Conservation (phyloP, 1,284 basidiomycete genomes). For the Cryptococcus hybrid region DNA sequence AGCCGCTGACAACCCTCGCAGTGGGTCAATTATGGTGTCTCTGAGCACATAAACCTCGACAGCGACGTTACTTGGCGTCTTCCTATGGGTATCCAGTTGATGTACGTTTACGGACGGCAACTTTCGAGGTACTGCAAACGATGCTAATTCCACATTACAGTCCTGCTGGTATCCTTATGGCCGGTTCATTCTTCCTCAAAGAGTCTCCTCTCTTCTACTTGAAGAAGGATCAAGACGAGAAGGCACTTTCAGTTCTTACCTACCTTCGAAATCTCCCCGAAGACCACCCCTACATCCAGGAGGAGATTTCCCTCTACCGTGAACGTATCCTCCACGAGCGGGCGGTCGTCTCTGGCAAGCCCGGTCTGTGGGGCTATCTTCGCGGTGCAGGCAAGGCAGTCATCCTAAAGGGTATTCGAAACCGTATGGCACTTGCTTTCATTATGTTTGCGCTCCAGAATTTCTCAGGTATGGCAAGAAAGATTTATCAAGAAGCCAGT, state of each 20-base stretch:
- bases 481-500: slow-evolving; percentile 26
- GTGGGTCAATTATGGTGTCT: slow-evolving; percentile 54
- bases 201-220: slow-evolving; percentile 59
- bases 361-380: slow-evolving; percentile 16
- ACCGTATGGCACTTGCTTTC: slow-evolving; percentile 30
- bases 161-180: slow-evolving; percentile 53
- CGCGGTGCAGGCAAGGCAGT: slow-evolving; percentile 20
- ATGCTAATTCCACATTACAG: background rate
- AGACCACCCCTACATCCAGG: slow-evolving; percentile 43
- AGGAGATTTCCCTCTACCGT: slow-evolving; percentile 41
- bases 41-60: slow-evolving; percentile 43
- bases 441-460: slow-evolving; percentile 23
- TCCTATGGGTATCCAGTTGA: slow-evolving; percentile 56
- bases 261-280: slow-evolving; percentile 50
- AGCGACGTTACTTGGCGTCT: slow-evolving; percentile 50
- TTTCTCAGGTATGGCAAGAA: slow-evolving; percentile 14
- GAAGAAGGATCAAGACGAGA: slow-evolving; percentile 46
- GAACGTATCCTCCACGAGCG: slow-evolving; percentile 30
- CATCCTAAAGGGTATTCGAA: slow-evolving; percentile 26
- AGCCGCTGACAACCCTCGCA: background rate
- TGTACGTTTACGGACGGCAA: slow-evolving; percentile 18
- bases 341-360: slow-evolving; percentile 14
- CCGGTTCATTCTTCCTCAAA: slow-evolving; percentile 52
- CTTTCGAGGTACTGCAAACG: no score
- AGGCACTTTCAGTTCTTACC: slow-evolving; percentile 51